A percentile compares a stretch with the other conserved stretches of the same genome.
Evolutionary conservation across 805 yeast genomes (phyloP).

Genomic region (Yarrowia sp.): DNA sequence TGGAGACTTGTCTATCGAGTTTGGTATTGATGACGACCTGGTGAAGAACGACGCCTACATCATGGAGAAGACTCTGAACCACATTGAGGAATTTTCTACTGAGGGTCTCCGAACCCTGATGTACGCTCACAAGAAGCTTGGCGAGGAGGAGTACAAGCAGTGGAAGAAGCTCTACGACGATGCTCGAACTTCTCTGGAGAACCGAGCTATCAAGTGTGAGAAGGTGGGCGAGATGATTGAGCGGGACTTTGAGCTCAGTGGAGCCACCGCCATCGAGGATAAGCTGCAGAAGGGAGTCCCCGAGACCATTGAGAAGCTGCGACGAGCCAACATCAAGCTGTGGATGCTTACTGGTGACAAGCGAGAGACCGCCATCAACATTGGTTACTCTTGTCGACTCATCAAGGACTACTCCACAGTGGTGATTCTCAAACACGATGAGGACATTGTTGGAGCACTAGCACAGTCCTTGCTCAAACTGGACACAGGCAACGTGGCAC

Average conservation of each 20-base stretch:
- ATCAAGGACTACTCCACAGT: slow-evolving; percentile 93
- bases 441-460: slow-evolving; percentile 67
- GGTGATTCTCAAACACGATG: slow-evolving; percentile 63
- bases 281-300: slow-evolving; percentile 97
- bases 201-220: slow-evolving; percentile 73
- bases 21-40: slow-evolving; percentile 58
- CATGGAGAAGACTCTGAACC: slow-evolving; percentile 83
- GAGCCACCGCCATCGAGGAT: slow-evolving; percentile 98
- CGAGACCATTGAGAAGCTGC: slow-evolving; percentile 87
- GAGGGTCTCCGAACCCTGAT: slow-evolving; percentile 92
- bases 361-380: slow-evolving; percentile 95
- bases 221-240: slow-evolving; percentile 77
- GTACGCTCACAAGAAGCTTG: slow-evolving; percentile 79
- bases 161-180: slow-evolving; percentile 74
- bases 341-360: slow-evolving; percentile 99
- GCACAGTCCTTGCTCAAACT: slow-evolving; percentile 78
- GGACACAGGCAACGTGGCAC: slow-evolving; percentile 79
- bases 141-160: slow-evolving; percentile 59
- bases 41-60: slow-evolving; percentile 76
- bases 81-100: slow-evolving; percentile 91
- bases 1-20: slow-evolving; percentile 22
- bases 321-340: slow-evolving; percentile 90
- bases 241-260: slow-evolving; percentile 68
- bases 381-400: slow-evolving; percentile 91
- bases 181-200: slow-evolving; percentile 77